phyloP scores from a whole-genome alignment of 805 yeast genomes.

The Barnettozyma vustinii region DNA sequence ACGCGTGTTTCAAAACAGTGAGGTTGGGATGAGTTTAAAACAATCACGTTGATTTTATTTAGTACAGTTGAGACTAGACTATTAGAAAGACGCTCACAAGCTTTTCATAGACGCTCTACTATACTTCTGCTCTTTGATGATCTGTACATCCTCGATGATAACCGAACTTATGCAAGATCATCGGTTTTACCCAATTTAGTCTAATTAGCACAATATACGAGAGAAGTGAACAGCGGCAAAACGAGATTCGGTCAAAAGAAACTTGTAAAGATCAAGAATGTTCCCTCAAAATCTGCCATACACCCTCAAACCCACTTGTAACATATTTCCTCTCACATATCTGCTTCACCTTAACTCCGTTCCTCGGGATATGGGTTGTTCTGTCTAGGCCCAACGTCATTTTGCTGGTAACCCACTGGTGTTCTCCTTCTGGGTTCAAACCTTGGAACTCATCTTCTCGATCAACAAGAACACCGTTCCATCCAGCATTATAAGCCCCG shows the following conservation, averaged over 20 bases:
- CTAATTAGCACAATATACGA: not conserved
- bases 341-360: not conserved
- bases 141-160: not conserved
- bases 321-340: not conserved
- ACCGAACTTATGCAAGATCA: not conserved
- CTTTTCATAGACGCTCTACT: not conserved
- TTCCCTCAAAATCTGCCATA: not conserved
- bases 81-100: too few species aligned
- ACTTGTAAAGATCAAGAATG: not conserved
- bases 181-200: not conserved
- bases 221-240: not conserved
- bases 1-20: not conserved
- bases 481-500: slow-evolving; percentile 50
- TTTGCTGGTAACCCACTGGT: slow-evolving; percentile 10
- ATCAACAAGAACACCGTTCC: slow-evolving; percentile 56
- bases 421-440: slow-evolving; percentile 8
- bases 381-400: not conserved
- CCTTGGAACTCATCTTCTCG: slow-evolving; percentile 27
- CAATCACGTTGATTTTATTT: not conserved
- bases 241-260: not conserved
- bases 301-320: slow-evolving; percentile 1
- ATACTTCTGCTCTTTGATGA: not conserved
- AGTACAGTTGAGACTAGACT: too few species aligned
- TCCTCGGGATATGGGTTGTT: not conserved
- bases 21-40: not conserved